Base-by-base conservation (phyloP, 2,329 filamentous ascomycete species). In the Colletotrichum simmondsii region DNA sequence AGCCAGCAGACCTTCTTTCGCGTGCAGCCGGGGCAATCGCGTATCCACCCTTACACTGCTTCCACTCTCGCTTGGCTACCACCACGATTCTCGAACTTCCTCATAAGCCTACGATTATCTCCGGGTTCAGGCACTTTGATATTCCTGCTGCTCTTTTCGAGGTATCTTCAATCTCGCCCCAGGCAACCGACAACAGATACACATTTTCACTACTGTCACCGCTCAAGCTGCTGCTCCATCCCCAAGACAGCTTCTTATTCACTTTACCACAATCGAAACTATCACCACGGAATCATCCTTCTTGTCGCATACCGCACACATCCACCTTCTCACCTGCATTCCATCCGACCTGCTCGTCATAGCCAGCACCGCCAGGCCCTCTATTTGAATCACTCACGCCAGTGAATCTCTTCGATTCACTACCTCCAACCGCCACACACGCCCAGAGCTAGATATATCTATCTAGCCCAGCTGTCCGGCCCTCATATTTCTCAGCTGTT, bases 21-120 rank as follows among this genome's bases (percentile, higher is more conserved):
- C 72, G 69, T 68, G 68, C 72, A 72, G 56, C 72, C 59, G 22
- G 68, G 37, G 60, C 72, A 72, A 65, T 73, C 72, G 72, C 72
- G 72, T 74, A 56, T n/a, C 64, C 60, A 16, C 65, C 49, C 66
- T 64, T 68, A 49, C 2, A 49, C 42, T 49, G 42, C 42, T 49
- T 19, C 64, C 60, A 16, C 65, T 56, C 66, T 64, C 71, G 52
- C 54, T 69, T 56, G 52, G 37, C 65, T 30, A 30, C 53, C 11
- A 42, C 56, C 56, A 66, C 58, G 52, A 68, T 28, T 32, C 35
- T 53, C 65, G 26, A 22, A 35, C 58, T 53, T 57, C 60, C 32
- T 73, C 57, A 49, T 66, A 73, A 73, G 67, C 67, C 22, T 49
- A 42, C 60, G 19, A 58, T 22, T 57, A 66, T 73, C 52, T 66